Conservation (phyloP, 148 eudicot species). For the Beta vulgaris region DNA sequence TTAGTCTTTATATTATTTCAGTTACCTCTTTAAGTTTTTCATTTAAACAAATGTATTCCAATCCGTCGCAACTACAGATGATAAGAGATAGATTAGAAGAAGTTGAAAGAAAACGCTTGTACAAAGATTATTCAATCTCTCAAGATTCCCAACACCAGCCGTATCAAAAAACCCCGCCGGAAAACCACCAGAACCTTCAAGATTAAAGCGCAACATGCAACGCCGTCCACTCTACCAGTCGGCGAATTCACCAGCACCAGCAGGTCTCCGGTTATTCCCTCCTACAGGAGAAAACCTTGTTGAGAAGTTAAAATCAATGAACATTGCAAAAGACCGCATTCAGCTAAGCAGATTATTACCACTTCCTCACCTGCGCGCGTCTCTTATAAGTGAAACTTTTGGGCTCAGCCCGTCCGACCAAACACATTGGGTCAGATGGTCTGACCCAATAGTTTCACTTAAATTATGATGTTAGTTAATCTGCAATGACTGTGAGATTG, state of each 20-base stretch:
- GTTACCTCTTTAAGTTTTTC: too few relatives aligned
- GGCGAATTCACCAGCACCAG: constrained; percentile 21
- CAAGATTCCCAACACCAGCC: constrained; percentile 36
- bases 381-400: too few relatives aligned
- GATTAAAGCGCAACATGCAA: constrained; percentile 35
- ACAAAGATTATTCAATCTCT: constrained; percentile 50
- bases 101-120: constrained; percentile 51
- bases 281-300: constrained; percentile 40
- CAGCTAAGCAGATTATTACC: constrained; percentile 55
- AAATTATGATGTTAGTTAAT: too few relatives aligned
- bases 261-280: constrained; percentile 28
- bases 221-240: constrained; percentile 37
- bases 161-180: constrained; percentile 33
- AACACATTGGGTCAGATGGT: too few relatives aligned
- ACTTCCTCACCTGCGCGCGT: constrained; percentile 10
- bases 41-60: too few relatives aligned
- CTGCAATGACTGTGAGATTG: too few relatives aligned
- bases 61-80: too few relatives aligned
- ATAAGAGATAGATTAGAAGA: too few relatives aligned
- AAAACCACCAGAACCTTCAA: constrained; percentile 33
- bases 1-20: too few relatives aligned
- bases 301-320: constrained; percentile 56
- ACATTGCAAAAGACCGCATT: constrained; percentile 44
- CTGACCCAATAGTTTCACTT: too few relatives aligned
- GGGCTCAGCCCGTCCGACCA: too few relatives aligned